A percentile compares a stretch with the other conserved stretches of the same genome.
Evolutionary conservation across 78 protist genomes (phyloP).

Genomic region (Dictyostelium brefeldianum): DNA sequence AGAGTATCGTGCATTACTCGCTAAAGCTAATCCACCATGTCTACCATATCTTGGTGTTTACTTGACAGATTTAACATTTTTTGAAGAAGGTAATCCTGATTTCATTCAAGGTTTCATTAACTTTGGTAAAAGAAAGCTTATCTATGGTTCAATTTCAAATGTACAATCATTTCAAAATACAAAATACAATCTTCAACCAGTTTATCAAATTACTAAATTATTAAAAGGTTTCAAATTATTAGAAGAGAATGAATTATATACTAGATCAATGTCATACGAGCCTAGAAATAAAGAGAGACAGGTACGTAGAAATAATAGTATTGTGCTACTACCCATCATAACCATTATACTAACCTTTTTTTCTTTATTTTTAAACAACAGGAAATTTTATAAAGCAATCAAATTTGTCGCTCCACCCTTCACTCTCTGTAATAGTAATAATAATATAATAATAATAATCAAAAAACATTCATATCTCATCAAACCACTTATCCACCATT

Average conservation of each 20-base stretch:
- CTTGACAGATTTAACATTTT: constrained; percentile 80
- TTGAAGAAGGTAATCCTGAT: constrained; percentile 86
- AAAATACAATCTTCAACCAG: constrained; percentile 73
- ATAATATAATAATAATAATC: too few species aligned
- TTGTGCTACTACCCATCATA: too few species aligned
- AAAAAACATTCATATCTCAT: too few species aligned
- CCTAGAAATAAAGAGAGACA: constrained; percentile 71
- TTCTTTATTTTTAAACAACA: too few species aligned
- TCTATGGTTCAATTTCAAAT: constrained; percentile 49
- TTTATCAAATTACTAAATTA: constrained; percentile 58
- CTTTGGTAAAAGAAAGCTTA: constrained; percentile 65
- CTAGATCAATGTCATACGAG: constrained; percentile 56
- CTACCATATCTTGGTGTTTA: constrained; percentile 79
- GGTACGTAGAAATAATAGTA: neutral
- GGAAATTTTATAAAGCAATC: too few species aligned
- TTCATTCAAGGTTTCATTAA: constrained; percentile 65
- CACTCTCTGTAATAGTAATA: too few species aligned
- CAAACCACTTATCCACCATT: too few species aligned
- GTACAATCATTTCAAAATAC: constrained; percentile 66
- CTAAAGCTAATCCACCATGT: constrained; percentile 78
- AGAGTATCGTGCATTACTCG: constrained; percentile 53
- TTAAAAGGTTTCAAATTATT: constrained; percentile 29
- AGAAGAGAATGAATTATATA: constrained; percentile 57
- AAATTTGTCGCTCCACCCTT: too few species aligned
- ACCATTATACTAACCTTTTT: too few species aligned